phyloP scores from a whole-genome alignment of 805 yeast species.

The Cyberlindnera veronae region DNA sequence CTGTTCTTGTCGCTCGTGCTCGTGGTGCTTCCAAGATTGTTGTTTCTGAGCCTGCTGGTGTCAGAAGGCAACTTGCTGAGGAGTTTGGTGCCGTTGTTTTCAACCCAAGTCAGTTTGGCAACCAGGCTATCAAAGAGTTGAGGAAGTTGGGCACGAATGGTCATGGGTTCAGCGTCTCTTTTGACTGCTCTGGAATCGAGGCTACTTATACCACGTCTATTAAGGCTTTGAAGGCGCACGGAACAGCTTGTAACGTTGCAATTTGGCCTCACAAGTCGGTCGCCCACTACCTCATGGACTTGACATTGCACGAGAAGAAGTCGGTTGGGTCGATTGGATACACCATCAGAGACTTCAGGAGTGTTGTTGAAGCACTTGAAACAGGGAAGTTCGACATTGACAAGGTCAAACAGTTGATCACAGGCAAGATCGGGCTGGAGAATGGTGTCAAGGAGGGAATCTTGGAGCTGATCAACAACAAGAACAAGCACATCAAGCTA shows the following conservation, averaged over 20 bases:
- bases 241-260: slow-evolving; percentile 45
- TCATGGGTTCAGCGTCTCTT: slow-evolving; percentile 47
- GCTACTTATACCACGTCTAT: slow-evolving; percentile 42
- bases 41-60: slow-evolving; percentile 57
- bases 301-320: slow-evolving; percentile 40
- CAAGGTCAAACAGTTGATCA: slow-evolving; percentile 35
- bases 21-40: slow-evolving; percentile 47
- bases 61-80: slow-evolving; percentile 59
- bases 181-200: slow-evolving; percentile 52
- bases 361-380: slow-evolving; percentile 40
- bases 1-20: slow-evolving; percentile 51
- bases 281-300: slow-evolving; percentile 42
- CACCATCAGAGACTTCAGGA: slow-evolving; percentile 40
- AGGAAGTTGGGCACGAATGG: slow-evolving; percentile 35
- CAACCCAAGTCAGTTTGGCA: slow-evolving; percentile 37
- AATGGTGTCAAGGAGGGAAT: slow-evolving; percentile 42
- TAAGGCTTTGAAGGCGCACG: slow-evolving; percentile 38
- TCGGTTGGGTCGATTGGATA: slow-evolving; percentile 46
- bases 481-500: slow-evolving; percentile 45
- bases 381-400: slow-evolving; percentile 34
- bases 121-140: slow-evolving; percentile 32
- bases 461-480: slow-evolving; percentile 38
- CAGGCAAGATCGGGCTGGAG: slow-evolving; percentile 36
- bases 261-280: slow-evolving; percentile 47
- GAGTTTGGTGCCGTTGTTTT: slow-evolving; percentile 42